Evolutionary conservation across 2,329 filamentous ascomycete genomes (phyloP).

Genomic region (Corniculantispora saksenae): DNA sequence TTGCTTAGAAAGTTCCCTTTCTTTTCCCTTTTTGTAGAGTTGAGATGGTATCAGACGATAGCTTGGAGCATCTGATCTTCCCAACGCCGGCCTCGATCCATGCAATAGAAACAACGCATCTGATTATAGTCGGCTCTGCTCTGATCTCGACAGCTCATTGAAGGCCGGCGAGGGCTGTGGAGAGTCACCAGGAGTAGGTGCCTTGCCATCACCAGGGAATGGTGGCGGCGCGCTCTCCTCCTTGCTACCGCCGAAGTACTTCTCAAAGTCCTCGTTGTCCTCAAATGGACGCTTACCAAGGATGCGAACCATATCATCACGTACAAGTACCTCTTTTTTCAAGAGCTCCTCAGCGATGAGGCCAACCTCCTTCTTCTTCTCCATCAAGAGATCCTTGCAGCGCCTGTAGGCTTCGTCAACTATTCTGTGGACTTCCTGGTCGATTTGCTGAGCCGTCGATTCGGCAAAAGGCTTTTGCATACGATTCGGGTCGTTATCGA

Average conservation of each 20-base stretch:
- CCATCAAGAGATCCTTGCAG: slow-evolving; percentile 78
- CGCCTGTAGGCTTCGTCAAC: slow-evolving; percentile 90
- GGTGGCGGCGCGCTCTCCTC: slow-evolving; percentile 60
- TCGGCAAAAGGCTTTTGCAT: slow-evolving; percentile 96
- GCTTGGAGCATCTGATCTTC: neutral
- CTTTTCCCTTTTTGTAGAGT: slow-evolving; percentile 6
- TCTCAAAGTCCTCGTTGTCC: slow-evolving; percentile 83
- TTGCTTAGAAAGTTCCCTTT: neutral
- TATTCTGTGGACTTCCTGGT: slow-evolving; percentile 86
- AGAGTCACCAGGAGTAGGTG: slow-evolving; percentile 33
- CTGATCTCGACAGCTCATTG: slow-evolving; percentile 28
- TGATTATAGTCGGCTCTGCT: slow-evolving; percentile 14
- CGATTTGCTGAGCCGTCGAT: slow-evolving; percentile 88
- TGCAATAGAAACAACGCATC: neutral
- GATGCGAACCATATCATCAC: slow-evolving; percentile 89
- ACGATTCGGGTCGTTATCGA: slow-evolving; percentile 78
- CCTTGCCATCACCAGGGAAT: slow-evolving; percentile 48
- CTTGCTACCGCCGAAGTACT: slow-evolving; percentile 78
- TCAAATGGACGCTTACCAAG: slow-evolving; percentile 82
- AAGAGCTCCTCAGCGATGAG: slow-evolving; percentile 91
- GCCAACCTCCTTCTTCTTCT: slow-evolving; percentile 86
- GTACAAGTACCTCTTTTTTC: slow-evolving; percentile 83
- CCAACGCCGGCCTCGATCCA: neutral
- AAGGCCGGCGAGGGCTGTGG: slow-evolving; percentile 43
- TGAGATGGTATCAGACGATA: neutral